These are phyloP conservation scores for Oxyria digyna DNA, from an alignment of 148 eudicot species.

Conservation along the genomic window DNA sequence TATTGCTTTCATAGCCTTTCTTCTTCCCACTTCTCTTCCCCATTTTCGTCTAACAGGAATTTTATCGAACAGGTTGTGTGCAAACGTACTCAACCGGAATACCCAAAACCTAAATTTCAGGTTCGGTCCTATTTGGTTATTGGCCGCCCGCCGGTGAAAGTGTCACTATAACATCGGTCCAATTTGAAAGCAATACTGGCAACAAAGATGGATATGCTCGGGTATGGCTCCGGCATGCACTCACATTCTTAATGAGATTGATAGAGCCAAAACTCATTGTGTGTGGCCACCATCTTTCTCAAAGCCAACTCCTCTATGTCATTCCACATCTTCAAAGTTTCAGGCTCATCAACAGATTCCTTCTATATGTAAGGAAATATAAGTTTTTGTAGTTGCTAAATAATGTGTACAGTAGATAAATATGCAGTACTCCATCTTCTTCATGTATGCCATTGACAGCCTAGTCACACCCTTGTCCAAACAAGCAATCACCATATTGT, in stretches of 20 bases:
- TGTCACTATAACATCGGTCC: no score
- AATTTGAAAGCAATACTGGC: no score
- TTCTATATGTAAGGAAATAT: slow-evolving; percentile 16
- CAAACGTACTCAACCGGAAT: no score
- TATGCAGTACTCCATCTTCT: slow-evolving; percentile 46
- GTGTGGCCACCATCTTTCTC: slow-evolving; percentile 46
- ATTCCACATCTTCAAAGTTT: slow-evolving; percentile 43
- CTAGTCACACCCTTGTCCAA: slow-evolving; percentile 68
- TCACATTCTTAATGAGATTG: slow-evolving; percentile 51
- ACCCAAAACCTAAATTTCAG: no score
- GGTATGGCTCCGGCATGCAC: slow-evolving; percentile 15
- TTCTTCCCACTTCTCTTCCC: no score
- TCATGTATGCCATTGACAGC: slow-evolving; percentile 79
- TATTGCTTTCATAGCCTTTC: no score
- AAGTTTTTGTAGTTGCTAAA: not conserved
- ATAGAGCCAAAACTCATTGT: slow-evolving; percentile 63
- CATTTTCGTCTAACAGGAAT: no score
- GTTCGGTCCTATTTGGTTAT: no score
- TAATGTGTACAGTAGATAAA: not conserved
- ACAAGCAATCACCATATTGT: slow-evolving; percentile 85
- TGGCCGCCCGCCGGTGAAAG: no score
- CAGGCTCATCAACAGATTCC: slow-evolving; percentile 30
- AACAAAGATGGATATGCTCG: no score
- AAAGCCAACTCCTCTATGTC: slow-evolving; percentile 40
- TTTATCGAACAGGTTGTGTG: no score